Evolutionary conservation across 2,329 filamentous ascomycete species (phyloP).

Genomic region (Ascochyta rabiei): DNA sequence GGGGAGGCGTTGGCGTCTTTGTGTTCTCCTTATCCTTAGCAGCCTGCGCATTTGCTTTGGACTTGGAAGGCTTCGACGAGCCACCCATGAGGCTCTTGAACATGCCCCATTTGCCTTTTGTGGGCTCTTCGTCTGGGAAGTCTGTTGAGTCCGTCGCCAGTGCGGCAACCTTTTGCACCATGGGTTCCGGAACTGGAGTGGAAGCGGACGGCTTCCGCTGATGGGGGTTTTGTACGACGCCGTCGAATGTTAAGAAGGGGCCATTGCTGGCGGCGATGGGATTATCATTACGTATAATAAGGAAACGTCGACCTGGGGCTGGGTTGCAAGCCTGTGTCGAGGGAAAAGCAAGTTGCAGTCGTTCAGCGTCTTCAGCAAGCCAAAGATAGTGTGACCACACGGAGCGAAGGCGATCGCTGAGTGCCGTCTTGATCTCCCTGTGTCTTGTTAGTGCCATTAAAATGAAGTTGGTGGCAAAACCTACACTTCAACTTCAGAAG

Average conservation of each 20-base stretch:
- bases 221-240: constrained; percentile 54
- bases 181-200: constrained; percentile 28
- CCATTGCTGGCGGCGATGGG: constrained; percentile 58
- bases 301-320: constrained; percentile 81
- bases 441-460: constrained; percentile 19
- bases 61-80: constrained; percentile 49
- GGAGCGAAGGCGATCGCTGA: constrained; percentile 71
- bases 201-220: constrained; percentile 40
- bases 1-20: constrained; percentile 14
- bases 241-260: constrained; percentile 68
- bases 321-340: constrained; percentile 84
- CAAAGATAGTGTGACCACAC: constrained; percentile 82
- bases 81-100: constrained; percentile 67
- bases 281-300: constrained; percentile 85
- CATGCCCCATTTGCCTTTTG: constrained; percentile 66
- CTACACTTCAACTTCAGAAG: constrained; percentile 70
- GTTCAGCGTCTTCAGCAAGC: constrained; percentile 71
- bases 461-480: constrained; percentile 40
- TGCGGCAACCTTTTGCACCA: constrained; percentile 38
- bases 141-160: constrained; percentile 41
- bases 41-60: constrained; percentile 41
- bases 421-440: constrained; percentile 71
- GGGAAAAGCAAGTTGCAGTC: constrained; percentile 61
- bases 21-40: constrained; percentile 35
- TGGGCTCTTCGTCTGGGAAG: constrained; percentile 49